Base-by-base conservation (phyloP, 257 asterid species). In the Buddleja alternifolia region DNA sequence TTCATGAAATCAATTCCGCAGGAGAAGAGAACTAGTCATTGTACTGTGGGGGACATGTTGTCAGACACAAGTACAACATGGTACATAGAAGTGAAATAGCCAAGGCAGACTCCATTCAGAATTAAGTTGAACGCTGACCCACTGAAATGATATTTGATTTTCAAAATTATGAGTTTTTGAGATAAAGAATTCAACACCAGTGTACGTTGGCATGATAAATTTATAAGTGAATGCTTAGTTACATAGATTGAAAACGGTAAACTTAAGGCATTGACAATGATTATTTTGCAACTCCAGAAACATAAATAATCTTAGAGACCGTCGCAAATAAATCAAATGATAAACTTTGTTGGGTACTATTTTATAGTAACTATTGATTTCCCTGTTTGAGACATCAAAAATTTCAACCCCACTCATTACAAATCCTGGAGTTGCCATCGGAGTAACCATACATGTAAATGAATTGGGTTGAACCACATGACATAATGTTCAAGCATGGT, bases 71-170 rank as follows among this genome's bases (percentile, higher is more conserved):
- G 60, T 44, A 19, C 51, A 50, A 12, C 23, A 62, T 10, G 34
- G 15, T 37, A 24, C 16, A 25, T 25, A 45, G 25, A 24, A n/a
- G 16, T 6, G 3, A 7, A 24, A 24, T 62, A 42, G 8, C 12
- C 53, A 12, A 62, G 69, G 47, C 51, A 42, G 39, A 29, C 34
- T 64, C 23, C 19, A 16, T n/a, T 34, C 46, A 65, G 51, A 36
- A 36, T 25, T 20, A 6, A 12, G 20, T 20, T 66, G 72, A 40
- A 23, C 23, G 8, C 36, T 65, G 19, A 29, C 34, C 9, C 24
- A 19, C 46, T 52, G 34, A 29, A 29, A 1, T 29, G 34, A 29
- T 29, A 29, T 29, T 29, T 29, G 34, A 5, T 36, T 7, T 36
- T 37, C 0, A 14, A 58, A 48, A 47, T 36, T 10, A 6, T 17